Evolutionary conservation across 805 yeast genomes (phyloP), one percentile per base, ranked within the genome.

Genomic region (Ogataea minuta): DNA sequence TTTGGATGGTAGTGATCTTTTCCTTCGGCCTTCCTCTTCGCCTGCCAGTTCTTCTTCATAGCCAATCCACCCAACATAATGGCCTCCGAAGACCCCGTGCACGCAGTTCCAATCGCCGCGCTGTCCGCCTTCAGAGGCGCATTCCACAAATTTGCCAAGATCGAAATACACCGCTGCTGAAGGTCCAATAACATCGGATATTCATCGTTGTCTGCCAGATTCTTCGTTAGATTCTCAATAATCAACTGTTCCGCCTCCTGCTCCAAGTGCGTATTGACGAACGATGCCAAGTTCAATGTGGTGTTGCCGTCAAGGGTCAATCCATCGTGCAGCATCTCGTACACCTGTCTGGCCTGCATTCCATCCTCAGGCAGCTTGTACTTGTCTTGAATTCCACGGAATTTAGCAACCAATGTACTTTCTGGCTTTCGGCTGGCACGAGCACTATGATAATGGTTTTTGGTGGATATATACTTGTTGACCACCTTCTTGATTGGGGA

Each of bases 1-100:
- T 89, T 89, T 41, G 96, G 97, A 39, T 75, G 75, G 17, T 64
- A 73, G 34, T 60, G 64, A 34, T 81, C 72, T 48, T 77, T 76
- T 4, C 90, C 90, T 21, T 68, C 70, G 1, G 67, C 77, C 54
- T 63, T 69, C 54, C 84, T 76, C 49, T 66, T 72, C 19, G 70
- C 77, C 63, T 85, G 93, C 97, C 97, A 89, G 42, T 74, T 72
- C 54, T 87, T 85, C 72, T 90, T 90, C 85, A 90, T 72, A 10
- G 96, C 95, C 39, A 89, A 70, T 4, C 96, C 97, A 30, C 95
- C 97, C 36, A 89, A 75, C 85, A 88, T 87, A 52, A 90, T 81
- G 6, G 96, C 97, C 61, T 89, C 97, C 1, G 91, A 81, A 1
- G 96, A 88, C 4, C 97, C 97, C 2, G 96, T 89, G 39, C 95